Evolutionary conservation across 495 filamentous ascomycete species (phyloP).

Genomic region (Neurospora africana): DNA sequence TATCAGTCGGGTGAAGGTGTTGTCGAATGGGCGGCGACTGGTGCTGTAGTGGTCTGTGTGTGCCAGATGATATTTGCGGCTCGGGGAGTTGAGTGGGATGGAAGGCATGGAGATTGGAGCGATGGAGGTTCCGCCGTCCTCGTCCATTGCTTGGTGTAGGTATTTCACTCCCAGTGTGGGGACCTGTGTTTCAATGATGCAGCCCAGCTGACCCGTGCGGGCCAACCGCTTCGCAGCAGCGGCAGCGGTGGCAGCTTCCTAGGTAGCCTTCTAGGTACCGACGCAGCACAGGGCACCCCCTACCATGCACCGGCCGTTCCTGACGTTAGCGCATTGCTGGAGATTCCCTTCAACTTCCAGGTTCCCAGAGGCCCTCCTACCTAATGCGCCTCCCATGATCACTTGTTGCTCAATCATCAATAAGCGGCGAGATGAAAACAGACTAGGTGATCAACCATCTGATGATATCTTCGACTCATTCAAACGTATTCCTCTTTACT

Average conservation of each 20-base stretch:
- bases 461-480: background rate
- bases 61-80: background rate
- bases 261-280: background rate
- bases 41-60: background rate
- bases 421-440: background rate
- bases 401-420: background rate
- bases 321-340: background rate
- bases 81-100: background rate
- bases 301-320: background rate
- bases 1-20: background rate
- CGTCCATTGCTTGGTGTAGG: background rate
- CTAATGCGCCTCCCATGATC: background rate
- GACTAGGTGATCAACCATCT: background rate
- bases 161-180: background rate
- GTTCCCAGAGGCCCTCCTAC: background rate
- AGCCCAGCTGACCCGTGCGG: background rate
- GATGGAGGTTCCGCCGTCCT: background rate
- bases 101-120: background rate
- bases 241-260: background rate
- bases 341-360: background rate
- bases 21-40: background rate
- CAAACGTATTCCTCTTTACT: background rate
- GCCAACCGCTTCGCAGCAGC: background rate
- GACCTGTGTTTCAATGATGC: background rate
- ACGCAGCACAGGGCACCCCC: background rate